These are phyloP conservation scores for Hypoxylon sp. DNA, from an alignment of 2,329 filamentous ascomycete genomes.

Conservation along the genomic window DNA sequence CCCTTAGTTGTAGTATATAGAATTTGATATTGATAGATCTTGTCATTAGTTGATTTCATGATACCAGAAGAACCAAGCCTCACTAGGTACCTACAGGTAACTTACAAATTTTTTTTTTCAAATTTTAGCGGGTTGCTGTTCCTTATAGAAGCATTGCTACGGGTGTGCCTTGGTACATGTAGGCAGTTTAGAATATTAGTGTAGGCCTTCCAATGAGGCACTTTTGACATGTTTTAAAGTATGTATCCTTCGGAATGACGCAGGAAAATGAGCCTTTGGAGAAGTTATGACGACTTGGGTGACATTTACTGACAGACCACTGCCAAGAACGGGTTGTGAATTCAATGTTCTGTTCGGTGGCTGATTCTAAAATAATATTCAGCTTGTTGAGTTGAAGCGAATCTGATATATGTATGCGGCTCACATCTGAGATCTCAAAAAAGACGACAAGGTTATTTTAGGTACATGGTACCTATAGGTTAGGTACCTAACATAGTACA, in stretches of 20 bases:
- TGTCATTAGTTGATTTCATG: too few species aligned
- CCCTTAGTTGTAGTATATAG: too few species aligned
- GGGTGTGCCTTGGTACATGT: neutral
- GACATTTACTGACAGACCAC: neutral
- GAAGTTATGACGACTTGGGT: neutral
- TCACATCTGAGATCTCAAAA: neutral
- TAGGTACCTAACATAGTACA: neutral
- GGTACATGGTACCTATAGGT: neutral
- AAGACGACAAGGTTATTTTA: neutral
- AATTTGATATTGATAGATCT: too few species aligned
- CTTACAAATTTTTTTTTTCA: too few species aligned
- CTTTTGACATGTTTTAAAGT: too few species aligned
- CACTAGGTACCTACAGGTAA: too few species aligned
- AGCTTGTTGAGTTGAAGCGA: neutral
- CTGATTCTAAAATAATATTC: neutral
- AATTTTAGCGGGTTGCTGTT: too few species aligned
- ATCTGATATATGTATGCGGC: neutral
- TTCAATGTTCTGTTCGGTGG: neutral
- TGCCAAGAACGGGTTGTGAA: neutral
- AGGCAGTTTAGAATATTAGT: neutral
- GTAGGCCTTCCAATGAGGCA: too few species aligned
- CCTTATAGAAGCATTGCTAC: neutral
- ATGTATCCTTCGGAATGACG: neutral
- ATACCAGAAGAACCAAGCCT: too few species aligned
- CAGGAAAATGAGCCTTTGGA: neutral